Evolutionary conservation across 805 yeast species (phyloP), one percentile per base, ranked within the genome.

Genomic region (Tetrapisispora arboricola): DNA sequence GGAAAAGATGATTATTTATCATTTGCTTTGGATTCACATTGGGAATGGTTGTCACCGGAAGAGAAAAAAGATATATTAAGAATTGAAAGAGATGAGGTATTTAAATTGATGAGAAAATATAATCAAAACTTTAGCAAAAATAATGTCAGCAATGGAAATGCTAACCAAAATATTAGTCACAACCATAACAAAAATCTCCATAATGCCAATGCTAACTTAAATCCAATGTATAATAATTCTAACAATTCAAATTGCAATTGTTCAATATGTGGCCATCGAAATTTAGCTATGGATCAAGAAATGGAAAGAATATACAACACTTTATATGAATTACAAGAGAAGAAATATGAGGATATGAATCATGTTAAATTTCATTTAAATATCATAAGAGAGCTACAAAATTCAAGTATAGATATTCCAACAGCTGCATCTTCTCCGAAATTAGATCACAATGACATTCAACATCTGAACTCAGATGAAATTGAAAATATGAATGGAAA

Each of bases 231-330:
- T 15, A 21, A 21, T n/a, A 36, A 27, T 27, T 3, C 38, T 1
- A 30, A 18, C 11, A 39, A 29, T 29, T n/a, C 29, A 15, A 53
- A 54, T 12, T 87, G 95, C 57, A 71, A 75, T 43, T 88, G 96
- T 57, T 65, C 78, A 4, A 76, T 76, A 16, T 88, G 96, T 63
- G 90, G 88, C 2, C 72, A 84, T 35, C 79, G 82, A 49, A 76
- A 80, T 51, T 61, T 67, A 38, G 76, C 84, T 13, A 73, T 85
- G 47, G 92, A 83, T 54, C 78, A 75, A 49, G 94, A 84, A 56
- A 69, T 87, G 52, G 86, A 79, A 50, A 73, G 73, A 41, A 72
- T 84, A 6, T 85, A 83, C 55, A 80, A 80, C 46, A 75, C 76
- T 15, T 77, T 80, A 51, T 79, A 78, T 46, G 77, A 73, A 29